Conservation (phyloP, 2,329 filamentous ascomycete genomes). For the Fusarium subglutinans region DNA sequence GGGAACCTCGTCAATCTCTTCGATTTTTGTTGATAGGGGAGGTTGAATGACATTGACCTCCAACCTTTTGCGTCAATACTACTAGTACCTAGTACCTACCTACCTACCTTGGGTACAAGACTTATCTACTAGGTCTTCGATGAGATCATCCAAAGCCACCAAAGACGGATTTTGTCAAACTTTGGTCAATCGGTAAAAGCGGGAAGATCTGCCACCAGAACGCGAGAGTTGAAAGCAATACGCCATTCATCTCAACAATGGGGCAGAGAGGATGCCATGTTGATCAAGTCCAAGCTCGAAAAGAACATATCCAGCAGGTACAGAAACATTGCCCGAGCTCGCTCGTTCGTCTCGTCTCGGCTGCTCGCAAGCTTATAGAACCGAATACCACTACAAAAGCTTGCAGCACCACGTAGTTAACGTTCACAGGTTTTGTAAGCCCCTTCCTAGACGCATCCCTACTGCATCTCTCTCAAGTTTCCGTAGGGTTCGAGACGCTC, state of each 20-base stretch:
- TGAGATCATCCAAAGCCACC: constrained; percentile 14
- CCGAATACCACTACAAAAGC: constrained; percentile 15
- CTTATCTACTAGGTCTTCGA: neutral
- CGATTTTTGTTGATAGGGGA: neutral
- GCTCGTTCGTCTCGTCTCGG: constrained; percentile 12
- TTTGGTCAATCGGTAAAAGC: constrained; percentile 18
- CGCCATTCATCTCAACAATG: constrained; percentile 3
- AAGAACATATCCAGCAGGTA: neutral
- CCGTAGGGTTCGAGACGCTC: constrained; percentile 14
- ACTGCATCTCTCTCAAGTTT: neutral
- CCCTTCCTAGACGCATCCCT: constrained; percentile 14
- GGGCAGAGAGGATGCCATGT: neutral
- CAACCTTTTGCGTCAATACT: neutral
- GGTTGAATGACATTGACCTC: constrained; percentile 5
- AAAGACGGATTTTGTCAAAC: constrained; percentile 5
- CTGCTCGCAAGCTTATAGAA: constrained; percentile 26
- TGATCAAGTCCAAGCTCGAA: constrained; percentile 10
- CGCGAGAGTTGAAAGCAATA: constrained; percentile 27
- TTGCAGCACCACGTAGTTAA: constrained; percentile 3
- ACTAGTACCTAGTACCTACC: neutral
- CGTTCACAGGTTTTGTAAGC: constrained; percentile 15
- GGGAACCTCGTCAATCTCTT: neutral
- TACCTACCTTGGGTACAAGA: neutral
- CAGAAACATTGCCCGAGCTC: constrained; percentile 4
- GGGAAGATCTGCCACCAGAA: constrained; percentile 30